Evolutionary conservation across 75 land plant genomes (phyloP).

Genomic region (Ceratopteris richardii): DNA sequence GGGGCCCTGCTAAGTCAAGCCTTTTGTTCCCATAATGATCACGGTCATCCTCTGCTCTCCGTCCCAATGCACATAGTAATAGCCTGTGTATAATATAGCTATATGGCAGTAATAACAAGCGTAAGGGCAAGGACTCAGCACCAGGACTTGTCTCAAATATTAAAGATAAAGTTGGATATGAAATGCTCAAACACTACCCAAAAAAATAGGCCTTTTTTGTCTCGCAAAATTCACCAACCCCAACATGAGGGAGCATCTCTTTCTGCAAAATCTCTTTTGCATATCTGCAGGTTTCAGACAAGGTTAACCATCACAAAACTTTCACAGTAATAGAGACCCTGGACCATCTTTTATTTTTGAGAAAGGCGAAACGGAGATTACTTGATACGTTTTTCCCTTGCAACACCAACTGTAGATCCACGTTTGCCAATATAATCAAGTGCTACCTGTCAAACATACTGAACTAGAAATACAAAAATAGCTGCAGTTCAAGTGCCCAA

Average conservation of each 20-base stretch:
- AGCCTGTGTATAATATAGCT: constrained; percentile 96
- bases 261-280: constrained; percentile 98
- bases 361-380: constrained; percentile 24
- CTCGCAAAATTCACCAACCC: constrained; percentile 93
- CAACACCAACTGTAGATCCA: constrained; percentile 97
- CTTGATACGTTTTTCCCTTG: constrained; percentile 98
- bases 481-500: background rate
- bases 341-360: no score
- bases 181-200: constrained; percentile 37
- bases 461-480: constrained; percentile 1
- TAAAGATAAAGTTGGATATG: no score
- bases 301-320: no score
- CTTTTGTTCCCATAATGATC: constrained; percentile 99
- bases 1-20: constrained; percentile 98
- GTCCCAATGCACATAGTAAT: constrained; percentile 87
- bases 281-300: constrained; percentile 44
- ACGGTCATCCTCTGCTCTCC: constrained; percentile 94
- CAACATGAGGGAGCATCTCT: constrained; percentile 99
- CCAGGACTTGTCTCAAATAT: no score
- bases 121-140: no score
- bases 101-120: background rate
- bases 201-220: constrained; percentile 99
- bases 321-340: no score
- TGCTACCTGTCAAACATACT: constrained; percentile 56
- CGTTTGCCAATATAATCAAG: constrained; percentile 97